These are phyloP conservation scores for Babesia gibsoni DNA, from an alignment of 169 alveolate species.

Conservation along the genomic window DNA sequence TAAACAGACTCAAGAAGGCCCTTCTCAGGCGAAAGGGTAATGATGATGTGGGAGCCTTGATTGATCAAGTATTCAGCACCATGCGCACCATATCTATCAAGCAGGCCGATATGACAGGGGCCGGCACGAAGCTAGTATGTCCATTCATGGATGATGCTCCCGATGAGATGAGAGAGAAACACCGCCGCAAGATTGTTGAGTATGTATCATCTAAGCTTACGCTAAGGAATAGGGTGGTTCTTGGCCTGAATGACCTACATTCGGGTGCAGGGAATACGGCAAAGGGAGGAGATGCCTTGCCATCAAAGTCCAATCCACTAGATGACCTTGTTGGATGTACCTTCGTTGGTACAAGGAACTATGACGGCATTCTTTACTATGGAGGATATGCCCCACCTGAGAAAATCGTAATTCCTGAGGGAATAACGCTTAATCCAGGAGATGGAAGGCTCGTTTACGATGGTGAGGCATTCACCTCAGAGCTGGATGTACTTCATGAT, in stretches of 20 bases:
- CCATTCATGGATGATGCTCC: constrained; percentile 67
- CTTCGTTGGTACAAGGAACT: constrained; percentile 52
- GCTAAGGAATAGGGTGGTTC: background rate
- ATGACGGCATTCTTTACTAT: constrained; percentile 39
- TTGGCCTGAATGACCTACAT: background rate
- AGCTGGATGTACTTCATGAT: constrained; percentile 32
- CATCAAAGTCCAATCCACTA: background rate
- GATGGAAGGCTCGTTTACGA: constrained; percentile 62
- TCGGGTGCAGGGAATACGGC: background rate
- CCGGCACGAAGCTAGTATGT: constrained; percentile 33
- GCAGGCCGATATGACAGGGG: constrained; percentile 25
- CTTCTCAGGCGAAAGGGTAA: constrained; percentile 2
- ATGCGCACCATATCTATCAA: constrained; percentile 30
- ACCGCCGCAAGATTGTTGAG: constrained; percentile 28
- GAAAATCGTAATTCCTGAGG: constrained; percentile 35
- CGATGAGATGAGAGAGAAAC: constrained; percentile 14
- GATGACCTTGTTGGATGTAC: constrained; percentile 45
- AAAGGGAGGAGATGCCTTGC: background rate
- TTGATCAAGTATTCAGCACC: constrained; percentile 14
- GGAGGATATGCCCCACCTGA: constrained; percentile 65
- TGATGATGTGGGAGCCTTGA: background rate
- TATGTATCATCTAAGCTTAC: constrained; percentile 7
- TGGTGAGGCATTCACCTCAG: constrained; percentile 50
- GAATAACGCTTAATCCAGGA: constrained; percentile 43
- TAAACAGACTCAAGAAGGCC: constrained; percentile 10